Evolutionary conservation across 257 asterid genomes (phyloP).

Genomic region (Scutellaria barbata): DNA sequence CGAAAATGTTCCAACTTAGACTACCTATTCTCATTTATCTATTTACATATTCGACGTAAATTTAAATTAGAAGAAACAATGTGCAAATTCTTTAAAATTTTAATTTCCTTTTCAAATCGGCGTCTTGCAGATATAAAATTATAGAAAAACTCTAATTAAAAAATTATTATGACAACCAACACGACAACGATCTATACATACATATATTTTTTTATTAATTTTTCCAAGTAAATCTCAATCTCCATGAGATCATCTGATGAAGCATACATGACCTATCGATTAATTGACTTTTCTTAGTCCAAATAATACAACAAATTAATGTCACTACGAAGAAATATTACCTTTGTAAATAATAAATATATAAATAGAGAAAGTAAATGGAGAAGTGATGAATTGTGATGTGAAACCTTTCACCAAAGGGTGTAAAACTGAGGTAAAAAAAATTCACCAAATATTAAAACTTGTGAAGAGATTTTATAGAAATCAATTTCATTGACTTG

Average conservation of each 20-base stretch:
- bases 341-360: background rate
- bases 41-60: no score
- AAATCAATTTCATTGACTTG: constrained; percentile 38
- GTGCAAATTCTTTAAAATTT: no score
- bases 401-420: constrained; percentile 55
- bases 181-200: constrained; percentile 16
- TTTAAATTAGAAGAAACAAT: no score
- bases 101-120: background rate
- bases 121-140: constrained; percentile 7
- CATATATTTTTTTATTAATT: background rate
- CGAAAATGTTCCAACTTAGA: no score
- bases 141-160: background rate
- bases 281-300: constrained; percentile 37
- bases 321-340: background rate
- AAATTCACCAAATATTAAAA: constrained; percentile 33
- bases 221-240: constrained; percentile 9
- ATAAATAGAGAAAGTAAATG: background rate
- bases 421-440: constrained; percentile 44
- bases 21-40: no score
- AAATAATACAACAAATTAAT: constrained; percentile 16
- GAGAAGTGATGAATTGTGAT: constrained; percentile 40
- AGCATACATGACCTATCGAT: background rate
- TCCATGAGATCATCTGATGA: background rate
- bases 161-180: no score
- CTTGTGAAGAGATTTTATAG: constrained; percentile 30